Percentiles rank a stretch among this genome's conserved stretches.
phyloP scores from a whole-genome alignment of 139 green algal species.

The Coelastrella sp. region DNA sequence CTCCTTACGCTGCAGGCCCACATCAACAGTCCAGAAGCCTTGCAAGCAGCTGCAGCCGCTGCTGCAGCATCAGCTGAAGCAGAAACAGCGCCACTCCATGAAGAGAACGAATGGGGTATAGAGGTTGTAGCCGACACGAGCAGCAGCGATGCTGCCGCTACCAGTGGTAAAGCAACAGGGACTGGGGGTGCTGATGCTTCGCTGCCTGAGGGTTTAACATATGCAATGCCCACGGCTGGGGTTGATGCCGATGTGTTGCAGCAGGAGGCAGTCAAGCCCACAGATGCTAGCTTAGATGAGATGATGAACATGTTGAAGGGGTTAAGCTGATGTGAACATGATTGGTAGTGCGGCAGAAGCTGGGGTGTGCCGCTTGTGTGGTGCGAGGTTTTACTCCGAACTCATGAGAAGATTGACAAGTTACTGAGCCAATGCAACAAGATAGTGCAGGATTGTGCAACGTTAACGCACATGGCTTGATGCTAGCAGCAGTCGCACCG shows the following conservation, averaged over 20 bases:
- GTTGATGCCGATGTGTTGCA: conserved; percentile 61
- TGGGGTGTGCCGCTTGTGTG: no score
- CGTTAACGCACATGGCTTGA: no score
- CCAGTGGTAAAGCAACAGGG: not conserved
- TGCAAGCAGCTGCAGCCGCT: conserved; percentile 9
- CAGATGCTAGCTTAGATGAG: conserved; percentile 72
- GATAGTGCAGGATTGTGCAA: no score
- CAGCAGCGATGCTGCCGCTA: not conserved
- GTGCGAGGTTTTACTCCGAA: no score
- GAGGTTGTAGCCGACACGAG: conserved; percentile 61
- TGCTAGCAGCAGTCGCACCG: no score
- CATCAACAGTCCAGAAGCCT: conserved; percentile 22
- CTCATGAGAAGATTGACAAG: no score
- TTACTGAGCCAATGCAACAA: no score
- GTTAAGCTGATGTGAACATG: no score
- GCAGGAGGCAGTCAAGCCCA: conserved; percentile 64
- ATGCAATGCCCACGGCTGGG: conserved; percentile 61
- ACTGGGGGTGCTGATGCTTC: not conserved
- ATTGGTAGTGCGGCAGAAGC: no score
- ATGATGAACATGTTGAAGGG: conserved; percentile 79
- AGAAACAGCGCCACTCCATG: conserved; percentile 75
- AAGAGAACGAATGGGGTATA: conserved; percentile 95
- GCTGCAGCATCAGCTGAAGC: conserved; percentile 53
- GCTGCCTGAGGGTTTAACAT: conserved; percentile 75
- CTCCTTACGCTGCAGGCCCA: not conserved